Evolutionary conservation across 768 basidiomycete species (phyloP).

Genomic region (Rhodosporidiobolus odoratus): DNA sequence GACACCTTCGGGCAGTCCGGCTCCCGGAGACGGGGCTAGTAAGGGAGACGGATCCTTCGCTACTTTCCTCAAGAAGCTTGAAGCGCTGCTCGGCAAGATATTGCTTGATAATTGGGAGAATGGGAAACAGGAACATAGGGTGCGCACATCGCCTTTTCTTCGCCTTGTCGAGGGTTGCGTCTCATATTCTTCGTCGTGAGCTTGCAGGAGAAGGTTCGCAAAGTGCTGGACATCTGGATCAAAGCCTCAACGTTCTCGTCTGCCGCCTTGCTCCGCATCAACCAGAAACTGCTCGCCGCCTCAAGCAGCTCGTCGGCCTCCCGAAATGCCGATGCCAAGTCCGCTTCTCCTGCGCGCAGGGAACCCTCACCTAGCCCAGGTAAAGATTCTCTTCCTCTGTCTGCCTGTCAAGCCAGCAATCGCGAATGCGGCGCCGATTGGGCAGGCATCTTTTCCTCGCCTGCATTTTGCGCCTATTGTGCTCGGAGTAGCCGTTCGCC

Average conservation of each 20-base stretch:
- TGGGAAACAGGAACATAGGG: conserved; percentile 70
- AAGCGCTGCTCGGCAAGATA: conserved; percentile 81
- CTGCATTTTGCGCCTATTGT: too few species aligned
- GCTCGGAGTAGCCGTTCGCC: background rate
- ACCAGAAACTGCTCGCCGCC: conserved; percentile 27
- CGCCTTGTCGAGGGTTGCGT: background rate
- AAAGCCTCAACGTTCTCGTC: conserved; percentile 72
- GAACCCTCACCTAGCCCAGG: conserved; percentile 22
- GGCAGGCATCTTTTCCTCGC: background rate
- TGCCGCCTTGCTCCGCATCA: conserved; percentile 8
- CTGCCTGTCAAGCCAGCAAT: background rate
- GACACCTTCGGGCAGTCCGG: conserved; percentile 10
- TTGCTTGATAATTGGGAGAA: conserved; percentile 74
- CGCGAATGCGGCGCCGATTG: too few species aligned
- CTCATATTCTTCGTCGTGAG: background rate
- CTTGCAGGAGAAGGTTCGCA: conserved; percentile 86
- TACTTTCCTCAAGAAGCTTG: conserved; percentile 80
- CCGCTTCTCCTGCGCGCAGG: background rate
- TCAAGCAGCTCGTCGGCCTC: background rate
- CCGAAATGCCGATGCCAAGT: background rate
- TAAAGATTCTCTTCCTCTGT: background rate
- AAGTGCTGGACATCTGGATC: conserved; percentile 95
- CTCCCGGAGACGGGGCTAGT: conserved; percentile 1
- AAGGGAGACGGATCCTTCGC: conserved; percentile 50
- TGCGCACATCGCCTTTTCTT: conserved; percentile 54